Base-by-base conservation (phyloP, 2,329 filamentous ascomycete genomes). In the Fusarium austroafricanum region DNA sequence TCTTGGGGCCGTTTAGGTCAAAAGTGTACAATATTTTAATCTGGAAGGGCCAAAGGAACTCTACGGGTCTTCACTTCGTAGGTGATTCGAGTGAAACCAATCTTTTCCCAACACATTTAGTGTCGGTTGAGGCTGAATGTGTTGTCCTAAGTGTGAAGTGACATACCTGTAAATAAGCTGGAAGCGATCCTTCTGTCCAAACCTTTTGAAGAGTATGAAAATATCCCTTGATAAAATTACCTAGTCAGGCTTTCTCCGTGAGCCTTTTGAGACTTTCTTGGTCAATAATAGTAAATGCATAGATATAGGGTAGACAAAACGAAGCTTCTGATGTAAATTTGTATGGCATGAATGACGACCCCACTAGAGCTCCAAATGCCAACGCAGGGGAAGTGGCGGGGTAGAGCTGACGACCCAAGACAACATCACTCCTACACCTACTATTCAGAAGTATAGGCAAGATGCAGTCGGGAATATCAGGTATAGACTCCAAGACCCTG, bases 381-480 rank as follows among this genome's bases (percentile, higher is more conserved):
- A 47, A 37, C 65, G 15, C 59, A 65, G 37, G 49, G 52, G 50
- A 61, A 70, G 68, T 73, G 71, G 71, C 71, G 71, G 71, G 71
- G 71, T 73, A 73, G 67, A 49, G 54, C 65, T 73, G 70, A 73
- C 67, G 40, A 55, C 67, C 46, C 59, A 61, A 51, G 62, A 50
- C 55, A 63, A 51, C 61, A 60, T 61, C 26, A 60, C 55, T 54
- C 43, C 54, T 65, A 56, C 57, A 57, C 38, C 50, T 47, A 49
- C 38, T 44, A 43, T 10, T 17, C 44, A 46, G 46, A 28, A 49
- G 12, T 4, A 55, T 46, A 56, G 35, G 63, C 57, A 78, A 63
- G 52, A 93, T 93, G 91, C 91, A 94, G 83, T 93, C 91, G 35
- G 91, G 91, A 79, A 93, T 93, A 72, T 88, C 90, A 80, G 90